Base-by-base conservation (phyloP, 75 land plant species). In the Ceratopteris richardii region DNA sequence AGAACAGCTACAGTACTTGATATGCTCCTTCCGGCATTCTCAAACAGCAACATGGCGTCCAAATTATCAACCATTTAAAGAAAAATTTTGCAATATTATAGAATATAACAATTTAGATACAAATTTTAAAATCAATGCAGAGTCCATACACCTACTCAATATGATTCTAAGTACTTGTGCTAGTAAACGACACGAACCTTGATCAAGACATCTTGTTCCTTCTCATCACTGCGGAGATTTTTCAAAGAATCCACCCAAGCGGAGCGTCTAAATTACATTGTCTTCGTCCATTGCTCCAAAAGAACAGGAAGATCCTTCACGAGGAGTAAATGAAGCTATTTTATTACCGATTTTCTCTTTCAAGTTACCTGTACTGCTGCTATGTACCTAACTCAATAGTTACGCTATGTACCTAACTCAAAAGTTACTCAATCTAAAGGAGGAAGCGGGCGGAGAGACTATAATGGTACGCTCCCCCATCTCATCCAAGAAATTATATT, bases 221-320 rank as follows among this genome's bases (percentile, higher is more conserved):
- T 52, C 14, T 52, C 54, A 20, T 20, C 48, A 1, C 14, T 22
- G 17, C 22, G 2, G 29, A 52, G 14, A 25, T 52, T 28, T 52
- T 52, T 52, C 54, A 52, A 23, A 13, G 25, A 28, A 14, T 52
- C 54, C 54, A 52, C 5, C 54, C 54, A 52, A 23, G 22, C 54
- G 1, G 54, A 52, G 1, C 54, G 18, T 52, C 25, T 52, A 12
- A 28, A 28, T 2, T 23, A 52, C 54, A 52, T 52, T 13, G 54
- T 52, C 29, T 52, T 52, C 29, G 25, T 28, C 54, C 54, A 52
- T 23, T 26, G 54, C 24, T 52, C 54, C 29, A 52, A 26, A 25
- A 52, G 13, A 12, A 28, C 54, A 26, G 54, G 28, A 22, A 52
- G 28, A 22, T 52, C 54, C 9, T 26, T 26, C 14, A 52, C 27